Evolutionary conservation across 148 eudicot genomes (phyloP).

Genomic region (Amaranthus hypochondriacus): DNA sequence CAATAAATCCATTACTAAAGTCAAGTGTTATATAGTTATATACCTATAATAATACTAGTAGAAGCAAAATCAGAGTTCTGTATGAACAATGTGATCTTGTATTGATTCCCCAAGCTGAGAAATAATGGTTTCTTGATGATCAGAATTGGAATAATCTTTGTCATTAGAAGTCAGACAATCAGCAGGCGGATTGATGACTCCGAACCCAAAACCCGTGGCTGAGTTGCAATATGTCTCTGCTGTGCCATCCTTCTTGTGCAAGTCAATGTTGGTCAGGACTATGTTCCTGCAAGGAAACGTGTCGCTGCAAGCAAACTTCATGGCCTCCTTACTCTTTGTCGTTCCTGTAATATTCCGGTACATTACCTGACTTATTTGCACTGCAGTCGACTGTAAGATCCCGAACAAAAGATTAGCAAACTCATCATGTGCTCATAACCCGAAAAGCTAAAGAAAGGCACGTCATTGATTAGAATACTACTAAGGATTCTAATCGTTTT

Average conservation of each 20-base stretch:
- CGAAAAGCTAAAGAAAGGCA: conserved; percentile 5
- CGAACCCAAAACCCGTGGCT: conserved; percentile 55
- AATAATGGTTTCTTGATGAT: conserved; percentile 16
- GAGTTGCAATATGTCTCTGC: conserved; percentile 71
- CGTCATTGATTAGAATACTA: conserved; percentile 1
- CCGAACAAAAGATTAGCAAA: conserved; percentile 1
- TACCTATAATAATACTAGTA: not conserved
- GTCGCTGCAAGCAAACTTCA: conserved; percentile 90
- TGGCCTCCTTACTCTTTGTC: conserved; percentile 59
- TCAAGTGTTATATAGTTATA: not conserved
- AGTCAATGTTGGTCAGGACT: conserved; percentile 62
- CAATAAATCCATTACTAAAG: not conserved
- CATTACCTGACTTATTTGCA: conserved; percentile 73
- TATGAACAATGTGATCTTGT: conserved; percentile 45
- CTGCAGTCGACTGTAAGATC: conserved; percentile 54
- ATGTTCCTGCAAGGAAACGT: conserved; percentile 69
- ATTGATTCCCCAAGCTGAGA: conserved; percentile 23
- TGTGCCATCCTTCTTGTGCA: conserved; percentile 58
- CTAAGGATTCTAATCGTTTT: conserved; percentile 7
- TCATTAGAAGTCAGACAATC: conserved; percentile 64
- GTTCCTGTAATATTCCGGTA: conserved; percentile 80
- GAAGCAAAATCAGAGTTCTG: conserved; percentile 58
- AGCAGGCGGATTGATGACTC: conserved; percentile 67
- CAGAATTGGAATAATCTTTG: conserved; percentile 28
- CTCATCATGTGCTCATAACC: conserved; percentile 10